Percentiles rank a stretch among this genome's conserved stretches.
Evolutionary conservation across 345 rosid species (phyloP).

Genomic region (Heritiera fomes): DNA sequence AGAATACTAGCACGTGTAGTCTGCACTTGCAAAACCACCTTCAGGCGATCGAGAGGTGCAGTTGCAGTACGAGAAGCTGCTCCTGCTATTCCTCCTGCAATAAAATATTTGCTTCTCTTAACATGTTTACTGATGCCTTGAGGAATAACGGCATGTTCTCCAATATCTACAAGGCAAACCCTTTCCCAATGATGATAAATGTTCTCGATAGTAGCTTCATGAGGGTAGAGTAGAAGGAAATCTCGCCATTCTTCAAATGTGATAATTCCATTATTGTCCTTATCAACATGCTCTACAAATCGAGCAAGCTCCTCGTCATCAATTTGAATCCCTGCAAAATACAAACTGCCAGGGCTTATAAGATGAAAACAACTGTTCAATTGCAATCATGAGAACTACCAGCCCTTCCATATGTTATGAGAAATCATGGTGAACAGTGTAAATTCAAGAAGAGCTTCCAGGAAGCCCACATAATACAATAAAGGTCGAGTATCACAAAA

Average conservation of each 20-base stretch:
- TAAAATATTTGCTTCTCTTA: slow-evolving; percentile 69
- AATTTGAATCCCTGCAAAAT: slow-evolving; percentile 74
- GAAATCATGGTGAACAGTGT: background rate
- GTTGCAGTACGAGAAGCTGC: slow-evolving; percentile 93
- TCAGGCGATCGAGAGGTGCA: slow-evolving; percentile 92
- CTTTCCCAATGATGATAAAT: slow-evolving; percentile 95
- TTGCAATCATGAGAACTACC: background rate
- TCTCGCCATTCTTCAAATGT: slow-evolving; percentile 99
- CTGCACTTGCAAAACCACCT: slow-evolving; percentile 91
- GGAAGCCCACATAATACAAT: background rate
- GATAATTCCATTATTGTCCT: slow-evolving; percentile 92
- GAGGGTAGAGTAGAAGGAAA: slow-evolving; percentile 90
- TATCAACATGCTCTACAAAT: slow-evolving; percentile 94
- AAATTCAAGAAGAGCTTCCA: slow-evolving; percentile 12
- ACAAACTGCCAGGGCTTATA: slow-evolving; percentile 48
- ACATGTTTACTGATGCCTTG: slow-evolving; percentile 90
- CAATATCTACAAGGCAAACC: slow-evolving; percentile 90
- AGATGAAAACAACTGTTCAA: slow-evolving; percentile 27
- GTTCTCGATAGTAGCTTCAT: slow-evolving; percentile 91
- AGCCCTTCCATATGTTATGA: slow-evolving; percentile 11
- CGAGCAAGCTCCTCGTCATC: slow-evolving; percentile 84
- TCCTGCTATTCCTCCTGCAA: slow-evolving; percentile 96
- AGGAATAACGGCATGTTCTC: slow-evolving; percentile 92
- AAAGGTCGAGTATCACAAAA: background rate
- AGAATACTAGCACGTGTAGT: slow-evolving; percentile 51